A percentile compares a stretch with the other conserved stretches of the same genome.
Evolutionary conservation across 306 rosid species (phyloP).

Genomic region (Cucurbita moschata): DNA sequence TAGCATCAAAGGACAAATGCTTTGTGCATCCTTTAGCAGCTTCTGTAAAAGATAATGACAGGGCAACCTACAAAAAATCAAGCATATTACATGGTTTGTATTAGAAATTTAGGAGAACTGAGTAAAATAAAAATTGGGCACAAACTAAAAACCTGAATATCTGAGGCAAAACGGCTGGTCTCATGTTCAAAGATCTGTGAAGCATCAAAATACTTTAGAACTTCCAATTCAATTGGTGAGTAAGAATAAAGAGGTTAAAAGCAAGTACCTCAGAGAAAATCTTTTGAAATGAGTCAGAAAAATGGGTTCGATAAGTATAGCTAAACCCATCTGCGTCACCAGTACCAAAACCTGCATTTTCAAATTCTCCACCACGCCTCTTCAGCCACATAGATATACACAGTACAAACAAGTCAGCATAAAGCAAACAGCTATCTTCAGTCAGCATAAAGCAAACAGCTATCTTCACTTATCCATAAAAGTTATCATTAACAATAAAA

Average conservation of each 20-base stretch:
- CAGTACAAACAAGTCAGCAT: conserved; percentile 7
- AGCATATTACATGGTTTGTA: conserved; percentile 4
- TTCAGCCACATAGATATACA: conserved; percentile 17
- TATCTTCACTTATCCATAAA: neutral
- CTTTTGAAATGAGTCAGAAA: conserved; percentile 75
- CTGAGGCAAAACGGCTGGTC: conserved; percentile 37
- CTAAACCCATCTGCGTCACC: conserved; percentile 21
- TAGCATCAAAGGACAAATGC: conserved; percentile 50
- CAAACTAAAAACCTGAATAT: conserved; percentile 45
- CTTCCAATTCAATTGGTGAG: neutral
- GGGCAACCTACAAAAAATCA: conserved; percentile 39
- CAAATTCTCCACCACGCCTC: conserved; percentile 31
- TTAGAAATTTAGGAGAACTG: neutral
- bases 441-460: neutral
- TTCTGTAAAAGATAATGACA: conserved; percentile 64
- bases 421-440: neutral
- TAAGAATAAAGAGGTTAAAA: neutral
- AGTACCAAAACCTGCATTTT: conserved; percentile 29
- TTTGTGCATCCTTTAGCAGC: conserved; percentile 79
- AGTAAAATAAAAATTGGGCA: neutral
- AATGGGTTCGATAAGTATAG: conserved; percentile 33
- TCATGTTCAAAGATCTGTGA: conserved; percentile 79
- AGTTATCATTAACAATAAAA: neutral
- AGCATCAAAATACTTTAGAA: conserved; percentile 9
- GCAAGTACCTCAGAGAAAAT: conserved; percentile 76